phyloP scores from a whole-genome alignment of 768 basidiomycete genomes.

The Trametes sanguinea region DNA sequence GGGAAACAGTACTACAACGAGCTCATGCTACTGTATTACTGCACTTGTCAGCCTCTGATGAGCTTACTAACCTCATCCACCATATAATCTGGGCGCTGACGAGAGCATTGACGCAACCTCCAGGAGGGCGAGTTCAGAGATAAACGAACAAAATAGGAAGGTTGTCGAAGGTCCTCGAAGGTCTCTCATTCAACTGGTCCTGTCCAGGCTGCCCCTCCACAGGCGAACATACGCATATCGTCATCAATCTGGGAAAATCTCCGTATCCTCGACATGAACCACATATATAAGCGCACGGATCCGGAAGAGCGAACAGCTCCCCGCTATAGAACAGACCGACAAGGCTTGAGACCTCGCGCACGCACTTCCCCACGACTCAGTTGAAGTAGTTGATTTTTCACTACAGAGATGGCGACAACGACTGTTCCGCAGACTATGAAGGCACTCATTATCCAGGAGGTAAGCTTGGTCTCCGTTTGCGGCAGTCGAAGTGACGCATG shows the following conservation, averaged over 20 bases:
- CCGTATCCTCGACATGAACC: not conserved
- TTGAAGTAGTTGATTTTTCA: too few relatives aligned
- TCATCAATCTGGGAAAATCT: not conserved
- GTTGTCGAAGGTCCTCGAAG: conserved; percentile 1
- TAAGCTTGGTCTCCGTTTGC: not conserved
- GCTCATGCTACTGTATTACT: too few relatives aligned
- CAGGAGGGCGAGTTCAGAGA: not conserved
- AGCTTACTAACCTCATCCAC: too few relatives aligned
- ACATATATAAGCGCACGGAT: not conserved
- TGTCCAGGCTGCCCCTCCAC: not conserved
- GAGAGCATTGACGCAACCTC: too few relatives aligned
- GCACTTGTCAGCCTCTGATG: too few relatives aligned
- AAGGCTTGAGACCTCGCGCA: too few relatives aligned
- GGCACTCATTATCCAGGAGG: conserved; percentile 26
- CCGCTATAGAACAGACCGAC: not conserved
- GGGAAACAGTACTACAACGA: too few relatives aligned
- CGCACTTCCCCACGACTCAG: not conserved
- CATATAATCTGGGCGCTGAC: too few relatives aligned
- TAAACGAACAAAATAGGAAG: not conserved
- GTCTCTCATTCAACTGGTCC: not conserved
- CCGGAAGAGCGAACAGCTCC: not conserved
- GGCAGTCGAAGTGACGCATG: not conserved
- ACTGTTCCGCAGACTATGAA: conserved; percentile 29
- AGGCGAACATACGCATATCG: not conserved
- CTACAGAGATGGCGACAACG: not conserved